Evolutionary conservation across 202 grass and related monocot genomes (phyloP).

Genomic region (Brachypodium distachyon): DNA sequence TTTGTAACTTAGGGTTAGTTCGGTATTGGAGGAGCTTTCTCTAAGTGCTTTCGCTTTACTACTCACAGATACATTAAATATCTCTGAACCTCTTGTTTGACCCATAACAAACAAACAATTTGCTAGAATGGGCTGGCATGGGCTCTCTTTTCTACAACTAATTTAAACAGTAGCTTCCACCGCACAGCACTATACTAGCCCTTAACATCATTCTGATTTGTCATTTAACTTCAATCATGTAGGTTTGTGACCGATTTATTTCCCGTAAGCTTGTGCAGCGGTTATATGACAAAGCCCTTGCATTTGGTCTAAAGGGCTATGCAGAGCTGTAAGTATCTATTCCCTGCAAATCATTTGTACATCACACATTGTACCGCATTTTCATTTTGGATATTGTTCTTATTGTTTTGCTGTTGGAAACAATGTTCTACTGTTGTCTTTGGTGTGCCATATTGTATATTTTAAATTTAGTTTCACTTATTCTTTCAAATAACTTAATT

Average conservation of each 20-base stretch:
- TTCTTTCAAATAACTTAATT: neutral
- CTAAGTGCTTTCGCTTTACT: neutral
- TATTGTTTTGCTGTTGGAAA: neutral
- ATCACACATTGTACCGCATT: neutral
- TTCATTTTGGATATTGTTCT: constrained; percentile 10
- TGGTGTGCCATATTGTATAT: neutral
- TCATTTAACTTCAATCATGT: constrained; percentile 32
- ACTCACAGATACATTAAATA: constrained; percentile 7
- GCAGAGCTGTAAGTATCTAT: constrained; percentile 71
- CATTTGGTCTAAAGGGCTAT: constrained; percentile 93
- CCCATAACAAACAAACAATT: neutral
- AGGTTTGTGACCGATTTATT: constrained; percentile 95
- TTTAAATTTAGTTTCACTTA: neutral
- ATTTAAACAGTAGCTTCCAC: constrained; percentile 1
- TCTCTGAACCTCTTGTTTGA: neutral
- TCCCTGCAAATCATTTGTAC: constrained; percentile 1
- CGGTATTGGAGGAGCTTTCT: neutral
- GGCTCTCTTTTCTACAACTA: neutral
- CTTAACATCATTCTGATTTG: constrained; percentile 18
- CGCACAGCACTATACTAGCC: neutral
- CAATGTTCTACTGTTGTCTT: neutral
- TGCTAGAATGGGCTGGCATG: neutral
- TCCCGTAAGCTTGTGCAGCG: constrained; percentile 75
- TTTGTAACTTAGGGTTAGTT: neutral
- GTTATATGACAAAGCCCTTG: constrained; percentile 79